Base-by-base conservation (phyloP, 805 yeast species). In the Blastobotrys parvus region DNA sequence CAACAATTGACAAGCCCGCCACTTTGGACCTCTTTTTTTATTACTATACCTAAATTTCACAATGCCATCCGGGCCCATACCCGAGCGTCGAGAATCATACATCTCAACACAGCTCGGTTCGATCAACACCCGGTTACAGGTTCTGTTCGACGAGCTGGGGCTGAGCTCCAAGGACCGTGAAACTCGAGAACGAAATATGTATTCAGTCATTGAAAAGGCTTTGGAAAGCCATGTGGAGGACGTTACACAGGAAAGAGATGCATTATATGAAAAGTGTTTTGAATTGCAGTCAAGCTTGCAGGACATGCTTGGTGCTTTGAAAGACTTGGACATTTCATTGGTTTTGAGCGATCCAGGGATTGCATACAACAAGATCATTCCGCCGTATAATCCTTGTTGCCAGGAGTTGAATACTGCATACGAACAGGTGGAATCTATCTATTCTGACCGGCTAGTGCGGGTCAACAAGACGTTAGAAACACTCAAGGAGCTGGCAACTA, bases 141-240 rank as follows among this genome's bases (percentile, higher is more conserved):
- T 41, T 19, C 50, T 60, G 19, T 53, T 54, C 31, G 56, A 51
- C 34, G 56, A 52, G 29, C 35, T 54, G 17, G 58, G 58, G 6
- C 37, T 54, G 10, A 15, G 42, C 4, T 36, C 38, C 11, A 31
- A 41, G 13, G 50, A 58, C 27, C 51, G 62, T 4, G 49, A 47
- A 15, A 36, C 44, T 4, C 44, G 62, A 3, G 63, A 59, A 37
- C 43, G 50, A 23, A 32, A 45, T 30, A 46, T 60, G 19, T 57
- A 56, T 38, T 43, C 50, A 5, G 55, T 51, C 10, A 52, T 60
- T 6, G 45, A 54, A 6, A 47, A 47, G 18, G 53, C 55, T 4
- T 47, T 60, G n/a, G 59, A 58, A 21, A 47, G 51, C n/a, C 59
- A 60, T 29, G 54, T 60, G 15, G 29, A 43, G 5, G 47, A 43